These are phyloP conservation scores for Gossypium davidsonii DNA, from an alignment of 441 rosid genomes.

Conservation along the genomic window DNA sequence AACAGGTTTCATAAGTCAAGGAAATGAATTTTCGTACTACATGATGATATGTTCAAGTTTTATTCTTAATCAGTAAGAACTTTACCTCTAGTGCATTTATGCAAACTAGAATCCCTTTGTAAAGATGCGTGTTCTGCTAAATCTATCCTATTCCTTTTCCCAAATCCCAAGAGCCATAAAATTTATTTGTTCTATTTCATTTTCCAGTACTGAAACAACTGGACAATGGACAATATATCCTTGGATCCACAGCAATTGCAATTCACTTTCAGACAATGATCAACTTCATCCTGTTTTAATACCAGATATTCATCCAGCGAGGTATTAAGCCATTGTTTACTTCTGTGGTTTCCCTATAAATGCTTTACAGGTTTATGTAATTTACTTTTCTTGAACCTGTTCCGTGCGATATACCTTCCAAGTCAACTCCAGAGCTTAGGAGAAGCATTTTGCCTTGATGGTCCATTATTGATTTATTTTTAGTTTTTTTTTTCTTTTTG, in stretches of 20 bases:
- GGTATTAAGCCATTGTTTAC: slow-evolving; percentile 34
- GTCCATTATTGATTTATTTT: neutral
- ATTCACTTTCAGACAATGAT: slow-evolving; percentile 83
- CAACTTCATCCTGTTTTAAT: slow-evolving; percentile 75
- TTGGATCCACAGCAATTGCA: slow-evolving; percentile 98
- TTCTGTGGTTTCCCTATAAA: neutral
- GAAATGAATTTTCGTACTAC: slow-evolving; percentile 97
- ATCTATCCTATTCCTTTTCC: neutral
- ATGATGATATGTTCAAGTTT: slow-evolving; percentile 99
- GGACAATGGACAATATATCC: slow-evolving; percentile 92
- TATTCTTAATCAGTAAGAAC: slow-evolving; percentile 82
- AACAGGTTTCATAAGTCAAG: slow-evolving; percentile 94
- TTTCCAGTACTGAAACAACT: slow-evolving; percentile 43
- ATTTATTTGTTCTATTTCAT: slow-evolving; percentile 12
- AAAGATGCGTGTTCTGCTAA: slow-evolving; percentile 1
- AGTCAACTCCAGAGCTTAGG: neutral
- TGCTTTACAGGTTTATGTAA: neutral
- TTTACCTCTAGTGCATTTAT: neutral
- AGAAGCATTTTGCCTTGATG: neutral
- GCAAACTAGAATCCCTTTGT: neutral
- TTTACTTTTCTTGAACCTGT: slow-evolving; percentile 8
- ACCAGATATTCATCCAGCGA: slow-evolving; percentile 92
- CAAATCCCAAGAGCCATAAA: neutral
- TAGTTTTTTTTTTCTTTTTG: neutral
- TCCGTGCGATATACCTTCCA: neutral